A percentile compares a stretch with the other conserved stretches of the same genome.
phyloP scores from a whole-genome alignment of 192 early-diverging fungal species.

The Coemansia sp. region DNA sequence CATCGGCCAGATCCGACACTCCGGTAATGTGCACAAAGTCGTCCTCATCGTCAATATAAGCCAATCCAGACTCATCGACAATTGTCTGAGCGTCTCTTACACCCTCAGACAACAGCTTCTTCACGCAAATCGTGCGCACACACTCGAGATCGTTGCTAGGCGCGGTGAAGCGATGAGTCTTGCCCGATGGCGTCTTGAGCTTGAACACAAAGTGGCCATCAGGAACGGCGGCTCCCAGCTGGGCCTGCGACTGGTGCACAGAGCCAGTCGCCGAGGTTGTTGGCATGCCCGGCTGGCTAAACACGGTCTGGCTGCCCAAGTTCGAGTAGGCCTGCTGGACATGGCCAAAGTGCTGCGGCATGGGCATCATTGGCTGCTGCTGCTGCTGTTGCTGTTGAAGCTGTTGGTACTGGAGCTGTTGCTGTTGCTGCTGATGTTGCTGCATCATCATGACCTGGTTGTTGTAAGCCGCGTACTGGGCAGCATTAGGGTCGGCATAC shows the following conservation, averaged over 20 bases:
- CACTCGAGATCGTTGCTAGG: slow-evolving; percentile 58
- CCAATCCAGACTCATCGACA: slow-evolving; percentile 62
- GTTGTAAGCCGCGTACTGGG: slow-evolving; percentile 43
- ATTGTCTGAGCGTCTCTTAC: slow-evolving; percentile 50
- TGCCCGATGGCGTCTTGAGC: slow-evolving; percentile 74
- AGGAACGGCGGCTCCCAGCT: slow-evolving; percentile 28
- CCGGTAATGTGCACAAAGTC: slow-evolving; percentile 82
- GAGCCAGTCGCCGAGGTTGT: slow-evolving; percentile 37
- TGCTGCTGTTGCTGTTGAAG: slow-evolving; percentile 35
- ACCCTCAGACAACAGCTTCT: slow-evolving; percentile 66
- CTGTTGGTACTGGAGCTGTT: slow-evolving; percentile 29
- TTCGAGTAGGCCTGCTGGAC: slow-evolving; percentile 54
- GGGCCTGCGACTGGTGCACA: slow-evolving; percentile 53
- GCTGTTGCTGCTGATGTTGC: slow-evolving; percentile 26
- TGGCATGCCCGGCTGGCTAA: slow-evolving; percentile 42
- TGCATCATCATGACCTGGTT: slow-evolving; percentile 46
- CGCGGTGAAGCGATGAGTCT: slow-evolving; percentile 76
- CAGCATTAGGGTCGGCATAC: slow-evolving; percentile 30
- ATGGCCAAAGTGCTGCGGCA: slow-evolving; percentile 36
- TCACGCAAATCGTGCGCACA: slow-evolving; percentile 62
- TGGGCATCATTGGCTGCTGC: slow-evolving; percentile 52
- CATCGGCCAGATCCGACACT: slow-evolving; percentile 81
- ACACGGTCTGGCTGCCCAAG: slow-evolving; percentile 54
- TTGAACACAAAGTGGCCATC: slow-evolving; percentile 69
- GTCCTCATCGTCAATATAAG: slow-evolving; percentile 91